A percentile compares a stretch with the other conserved stretches of the same genome.
Conservation (phyloP, 129 eudicot species). For the Lonicera japonica region DNA sequence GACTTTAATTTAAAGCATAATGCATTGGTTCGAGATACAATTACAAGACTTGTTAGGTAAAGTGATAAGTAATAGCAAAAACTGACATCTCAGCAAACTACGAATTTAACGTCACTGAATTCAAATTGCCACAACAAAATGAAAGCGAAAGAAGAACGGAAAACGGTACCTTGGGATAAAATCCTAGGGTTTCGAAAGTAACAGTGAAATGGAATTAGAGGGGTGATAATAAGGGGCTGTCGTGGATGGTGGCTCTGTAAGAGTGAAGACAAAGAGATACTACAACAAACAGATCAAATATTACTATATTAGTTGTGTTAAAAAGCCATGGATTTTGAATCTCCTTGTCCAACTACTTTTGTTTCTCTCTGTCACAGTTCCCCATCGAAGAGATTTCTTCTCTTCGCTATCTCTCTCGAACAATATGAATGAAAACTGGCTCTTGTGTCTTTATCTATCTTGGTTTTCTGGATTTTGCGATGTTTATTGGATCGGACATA, state of each 20-base stretch:
- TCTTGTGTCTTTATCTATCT: too few relatives aligned
- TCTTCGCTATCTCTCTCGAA: not conserved
- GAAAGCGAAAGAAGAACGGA: conserved; percentile 21
- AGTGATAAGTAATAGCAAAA: conserved; percentile 15
- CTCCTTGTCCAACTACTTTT: not conserved
- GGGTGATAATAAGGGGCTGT: not conserved
- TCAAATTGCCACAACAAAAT: conserved; percentile 9
- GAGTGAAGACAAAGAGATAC: not conserved
- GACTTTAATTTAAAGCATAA: not conserved
- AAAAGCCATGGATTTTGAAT: not conserved
- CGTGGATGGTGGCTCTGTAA: not conserved
- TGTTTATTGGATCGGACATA: too few relatives aligned
- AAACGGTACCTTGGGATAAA: conserved; percentile 8
- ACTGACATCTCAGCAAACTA: conserved; percentile 28
- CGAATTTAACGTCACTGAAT: conserved; percentile 5
- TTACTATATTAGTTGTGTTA: too few relatives aligned
- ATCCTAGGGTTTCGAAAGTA: conserved; percentile 10
- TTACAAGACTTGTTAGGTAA: conserved; percentile 26
- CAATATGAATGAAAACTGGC: not conserved
- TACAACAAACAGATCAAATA: too few relatives aligned
- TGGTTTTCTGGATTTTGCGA: not conserved
- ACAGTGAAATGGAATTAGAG: conserved; percentile 4
- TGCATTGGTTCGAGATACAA: conserved; percentile 1
- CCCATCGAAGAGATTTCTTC: not conserved
- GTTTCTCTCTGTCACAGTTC: not conserved